A percentile compares a stretch with the other conserved stretches of the same genome.
Evolutionary conservation across 2,329 filamentous ascomycete species (phyloP).

Genomic region (Aspergillus neoniger): DNA sequence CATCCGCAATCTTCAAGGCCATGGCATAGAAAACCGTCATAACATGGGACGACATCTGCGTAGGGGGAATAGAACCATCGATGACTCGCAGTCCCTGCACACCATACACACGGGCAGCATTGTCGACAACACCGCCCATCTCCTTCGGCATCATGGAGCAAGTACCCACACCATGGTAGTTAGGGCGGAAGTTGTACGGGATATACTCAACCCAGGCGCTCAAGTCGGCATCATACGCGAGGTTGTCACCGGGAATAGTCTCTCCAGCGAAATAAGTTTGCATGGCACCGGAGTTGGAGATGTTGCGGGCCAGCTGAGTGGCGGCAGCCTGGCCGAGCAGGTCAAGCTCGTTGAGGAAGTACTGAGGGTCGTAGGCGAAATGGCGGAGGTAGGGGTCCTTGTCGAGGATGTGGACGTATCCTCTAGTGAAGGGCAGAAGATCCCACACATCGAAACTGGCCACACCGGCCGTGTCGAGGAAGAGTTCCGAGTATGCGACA

Average conservation of each 20-base stretch:
- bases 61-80: slow-evolving; percentile 40
- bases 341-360: slow-evolving; percentile 32
- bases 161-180: slow-evolving; percentile 35
- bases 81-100: slow-evolving; percentile 37
- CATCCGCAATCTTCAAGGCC: slow-evolving; percentile 28
- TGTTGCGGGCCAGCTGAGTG: slow-evolving; percentile 27
- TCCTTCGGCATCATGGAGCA: slow-evolving; percentile 37
- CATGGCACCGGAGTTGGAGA: slow-evolving; percentile 24
- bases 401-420: slow-evolving; percentile 25
- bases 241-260: slow-evolving; percentile 17
- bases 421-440: slow-evolving; percentile 33
- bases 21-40: slow-evolving; percentile 36
- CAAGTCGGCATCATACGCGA: slow-evolving; percentile 21
- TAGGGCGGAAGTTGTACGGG: slow-evolving; percentile 28
- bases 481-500: slow-evolving; percentile 31
- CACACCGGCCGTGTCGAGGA: slow-evolving; percentile 27
- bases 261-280: slow-evolving; percentile 21
- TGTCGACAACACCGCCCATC: slow-evolving; percentile 37
- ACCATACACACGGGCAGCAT: slow-evolving; percentile 32
- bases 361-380: slow-evolving; percentile 28
- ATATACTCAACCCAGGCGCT: slow-evolving; percentile 28
- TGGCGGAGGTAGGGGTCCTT: slow-evolving; percentile 29
- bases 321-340: slow-evolving; percentile 31
- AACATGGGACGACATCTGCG: slow-evolving; percentile 34
- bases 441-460: slow-evolving; percentile 33